Evolutionary conservation across 192 early-diverging fungal genomes (phyloP), one percentile per base, ranked within the genome.

Genomic region (Umbelopsis sp.): DNA sequence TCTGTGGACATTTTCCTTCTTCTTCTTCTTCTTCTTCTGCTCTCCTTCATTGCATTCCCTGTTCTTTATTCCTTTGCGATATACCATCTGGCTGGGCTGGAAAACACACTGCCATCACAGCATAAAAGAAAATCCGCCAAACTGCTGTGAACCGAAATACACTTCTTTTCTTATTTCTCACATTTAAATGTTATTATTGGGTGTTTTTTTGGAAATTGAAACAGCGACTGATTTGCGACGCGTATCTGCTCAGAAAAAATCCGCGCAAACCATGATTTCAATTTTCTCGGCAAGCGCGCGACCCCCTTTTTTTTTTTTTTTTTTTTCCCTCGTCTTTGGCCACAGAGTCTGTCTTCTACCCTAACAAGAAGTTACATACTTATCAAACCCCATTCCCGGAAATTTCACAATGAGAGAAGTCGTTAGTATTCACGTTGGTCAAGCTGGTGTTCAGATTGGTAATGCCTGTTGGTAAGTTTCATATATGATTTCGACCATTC

Each of bases 401-500:
- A 68, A 36, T n/a, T 45, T 66, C 71, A 80, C 21, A 59, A 82
- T 82, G 81, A 68, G 81, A 71, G 81, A 82, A 71, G 45, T 75
- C 69, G 83, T 82, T 72, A 73, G 70, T 65, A 72, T 82, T 65
- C 81, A 82, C 69, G 81, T 82, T 74, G 81, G 81, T 53, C 80
- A 84, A 73, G 82, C 80, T 53, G 91, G 91, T 90, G 89, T 93
- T 77, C 91, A 93, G 80, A 93, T 93, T 72, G 91, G 91, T 87
- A 93, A 93, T 81, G 91, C 91, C 81, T 93, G 91, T 77, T 93
- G 91, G 91, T 91, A 93, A 77, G 83, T 91, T 79, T 34, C 29
- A 29, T 3, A n/a, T n/a, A n/a, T n/a, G n/a, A n/a, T n/a, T n/a
- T n/a, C n/a, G n/a, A n/a, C n/a, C n/a, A n/a, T n/a, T n/a, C n/a